Percentiles rank a stretch among this genome's conserved stretches.
phyloP scores from a whole-genome alignment of 2,329 filamentous ascomycete species.

The Pseudogymnoascus sp. region DNA sequence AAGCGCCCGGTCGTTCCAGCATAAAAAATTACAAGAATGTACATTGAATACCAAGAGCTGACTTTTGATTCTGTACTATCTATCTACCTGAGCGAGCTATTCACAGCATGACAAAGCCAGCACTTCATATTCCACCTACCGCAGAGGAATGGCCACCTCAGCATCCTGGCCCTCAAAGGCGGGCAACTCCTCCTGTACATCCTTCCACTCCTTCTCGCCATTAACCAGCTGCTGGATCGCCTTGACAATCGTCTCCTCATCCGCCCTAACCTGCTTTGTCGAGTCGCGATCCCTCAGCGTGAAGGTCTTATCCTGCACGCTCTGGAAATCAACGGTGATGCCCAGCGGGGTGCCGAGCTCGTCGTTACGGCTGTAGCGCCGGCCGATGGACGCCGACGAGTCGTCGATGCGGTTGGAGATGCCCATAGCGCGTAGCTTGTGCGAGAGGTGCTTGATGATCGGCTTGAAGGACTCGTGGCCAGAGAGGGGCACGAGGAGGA shows the following conservation, averaged over 20 bases:
- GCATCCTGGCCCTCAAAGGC: slow-evolving; percentile 73
- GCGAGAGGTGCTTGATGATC: slow-evolving; percentile 63
- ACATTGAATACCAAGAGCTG: background rate
- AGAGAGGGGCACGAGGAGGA: slow-evolving; percentile 83
- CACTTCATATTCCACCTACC: background rate
- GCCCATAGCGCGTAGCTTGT: slow-evolving; percentile 65
- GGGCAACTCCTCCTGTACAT: slow-evolving; percentile 70
- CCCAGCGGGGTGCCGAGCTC: slow-evolving; percentile 91
- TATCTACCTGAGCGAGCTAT: background rate
- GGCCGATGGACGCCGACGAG: slow-evolving; percentile 85
- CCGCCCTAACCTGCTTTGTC: slow-evolving; percentile 81
- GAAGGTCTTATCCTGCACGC: slow-evolving; percentile 74
- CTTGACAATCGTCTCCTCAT: slow-evolving; percentile 68
- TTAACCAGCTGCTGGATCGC: slow-evolving; percentile 50
- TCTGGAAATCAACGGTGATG: slow-evolving; percentile 94
- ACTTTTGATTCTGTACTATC: background rate
- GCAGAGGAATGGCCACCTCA: slow-evolving; percentile 27
- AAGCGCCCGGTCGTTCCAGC: background rate
- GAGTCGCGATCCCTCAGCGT: slow-evolving; percentile 87
- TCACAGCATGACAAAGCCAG: background rate
- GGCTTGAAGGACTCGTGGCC: slow-evolving; percentile 73
- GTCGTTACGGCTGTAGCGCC: slow-evolving; percentile 90
- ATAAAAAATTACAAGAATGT: background rate
- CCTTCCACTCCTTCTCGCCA: slow-evolving; percentile 50
- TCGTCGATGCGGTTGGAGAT: slow-evolving; percentile 84